Conservation (phyloP, 2,329 filamentous ascomycete species). For the Zarea fungicola region DNA sequence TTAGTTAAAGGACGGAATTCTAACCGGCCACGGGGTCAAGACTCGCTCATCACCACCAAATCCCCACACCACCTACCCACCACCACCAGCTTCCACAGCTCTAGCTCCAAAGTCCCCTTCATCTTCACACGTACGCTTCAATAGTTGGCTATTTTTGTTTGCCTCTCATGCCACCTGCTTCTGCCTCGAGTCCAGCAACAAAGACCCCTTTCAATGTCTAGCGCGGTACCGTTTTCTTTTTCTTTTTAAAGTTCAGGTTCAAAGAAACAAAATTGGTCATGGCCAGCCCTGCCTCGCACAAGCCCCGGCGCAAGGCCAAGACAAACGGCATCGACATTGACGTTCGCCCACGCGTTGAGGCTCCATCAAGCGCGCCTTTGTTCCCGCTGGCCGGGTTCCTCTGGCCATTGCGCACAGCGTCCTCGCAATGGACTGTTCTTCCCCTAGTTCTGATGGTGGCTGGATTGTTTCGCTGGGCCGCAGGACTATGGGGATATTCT, state of each 20-base stretch:
- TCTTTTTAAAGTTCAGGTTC: neutral
- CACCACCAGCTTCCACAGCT: neutral
- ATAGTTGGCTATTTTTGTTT: neutral
- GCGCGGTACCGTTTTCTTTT: neutral
- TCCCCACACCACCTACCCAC: conserved; percentile 6
- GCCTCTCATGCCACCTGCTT: neutral
- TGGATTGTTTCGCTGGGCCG: conserved; percentile 91
- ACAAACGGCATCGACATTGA: conserved; percentile 39
- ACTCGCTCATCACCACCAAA: too few relatives aligned
- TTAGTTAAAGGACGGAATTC: too few relatives aligned
- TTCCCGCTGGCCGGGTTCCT: conserved; percentile 93
- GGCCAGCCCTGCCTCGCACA: conserved; percentile 51
- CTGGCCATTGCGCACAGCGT: conserved; percentile 79
- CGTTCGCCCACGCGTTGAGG: conserved; percentile 29
- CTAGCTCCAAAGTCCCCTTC: conserved; percentile 7
- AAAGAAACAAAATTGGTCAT: conserved; percentile 35
- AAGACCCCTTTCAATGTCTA: neutral
- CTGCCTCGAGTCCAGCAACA: neutral
- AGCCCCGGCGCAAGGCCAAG: conserved; percentile 54
- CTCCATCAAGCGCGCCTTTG: conserved; percentile 56
- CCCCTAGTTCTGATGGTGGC: conserved; percentile 83
- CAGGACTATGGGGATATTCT: conserved; percentile 91
- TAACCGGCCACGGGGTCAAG: too few relatives aligned
- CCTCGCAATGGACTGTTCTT: conserved; percentile 87
- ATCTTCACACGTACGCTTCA: conserved; percentile 10